phyloP scores from a whole-genome alignment of 306 rosid genomes.

The Psophocarpus tetragonolobus region DNA sequence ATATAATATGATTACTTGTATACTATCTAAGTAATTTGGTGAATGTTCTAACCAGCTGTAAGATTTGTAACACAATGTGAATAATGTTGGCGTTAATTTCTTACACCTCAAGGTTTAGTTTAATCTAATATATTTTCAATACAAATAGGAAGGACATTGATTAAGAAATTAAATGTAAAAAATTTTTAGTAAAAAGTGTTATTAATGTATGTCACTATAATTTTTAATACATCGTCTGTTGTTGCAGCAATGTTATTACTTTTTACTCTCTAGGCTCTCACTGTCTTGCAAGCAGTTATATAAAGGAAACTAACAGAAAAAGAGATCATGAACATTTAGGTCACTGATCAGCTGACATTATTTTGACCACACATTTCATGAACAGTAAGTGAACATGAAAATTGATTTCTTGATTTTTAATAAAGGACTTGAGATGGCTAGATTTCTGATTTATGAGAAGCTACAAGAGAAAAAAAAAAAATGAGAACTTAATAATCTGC shows the following conservation, averaged over 20 bases:
- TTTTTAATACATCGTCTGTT: background rate
- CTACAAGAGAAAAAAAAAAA: background rate
- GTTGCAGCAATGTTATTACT: background rate
- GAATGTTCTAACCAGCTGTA: background rate
- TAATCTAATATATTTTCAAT: background rate
- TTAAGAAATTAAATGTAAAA: background rate
- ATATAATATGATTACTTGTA: slow-evolving; percentile 1
- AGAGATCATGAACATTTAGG: slow-evolving; percentile 1
- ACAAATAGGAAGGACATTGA: background rate
- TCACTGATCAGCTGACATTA: slow-evolving; percentile 5
- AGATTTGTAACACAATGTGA: background rate
- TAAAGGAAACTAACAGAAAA: background rate
- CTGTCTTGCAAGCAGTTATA: background rate
- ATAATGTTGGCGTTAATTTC: background rate
- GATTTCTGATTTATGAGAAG: background rate
- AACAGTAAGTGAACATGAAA: background rate
- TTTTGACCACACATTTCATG: background rate
- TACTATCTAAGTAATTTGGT: slow-evolving; percentile 14
- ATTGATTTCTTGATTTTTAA: background rate
- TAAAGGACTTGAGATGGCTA: background rate
- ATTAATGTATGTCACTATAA: too few relatives aligned
- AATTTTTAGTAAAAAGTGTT: background rate
- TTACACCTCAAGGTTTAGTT: background rate
- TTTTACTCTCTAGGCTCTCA: background rate
- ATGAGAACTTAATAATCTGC: background rate